These are phyloP conservation scores for Radiomyces spectabilis DNA, from an alignment of 192 early-diverging fungal genomes.

Conservation along the genomic window DNA sequence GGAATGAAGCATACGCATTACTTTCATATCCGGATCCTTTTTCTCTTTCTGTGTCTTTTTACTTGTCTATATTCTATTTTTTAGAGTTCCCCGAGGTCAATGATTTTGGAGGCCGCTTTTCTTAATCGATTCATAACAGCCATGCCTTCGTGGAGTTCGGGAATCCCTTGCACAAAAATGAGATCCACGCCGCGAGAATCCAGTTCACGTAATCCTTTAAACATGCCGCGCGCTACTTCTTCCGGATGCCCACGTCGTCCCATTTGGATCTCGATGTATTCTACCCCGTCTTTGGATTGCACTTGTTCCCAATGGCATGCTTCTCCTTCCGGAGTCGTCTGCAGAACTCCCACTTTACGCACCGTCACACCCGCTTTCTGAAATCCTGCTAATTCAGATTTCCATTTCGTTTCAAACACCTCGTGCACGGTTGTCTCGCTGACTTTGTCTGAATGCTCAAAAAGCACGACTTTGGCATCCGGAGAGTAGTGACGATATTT, in stretches of 20 bases:
- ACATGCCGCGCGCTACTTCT: conserved; percentile 74
- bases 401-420: conserved; percentile 22
- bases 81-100: conserved; percentile 14
- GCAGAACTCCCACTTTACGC: conserved; percentile 27
- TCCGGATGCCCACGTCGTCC: conserved; percentile 37
- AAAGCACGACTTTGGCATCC: conserved; percentile 73
- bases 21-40: no score
- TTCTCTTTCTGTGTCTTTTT: no score
- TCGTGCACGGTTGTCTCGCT: background rate
- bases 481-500: conserved; percentile 99
- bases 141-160: conserved; percentile 79
- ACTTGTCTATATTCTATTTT: conserved; percentile 1
- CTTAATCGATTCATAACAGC: conserved; percentile 94
- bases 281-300: background rate
- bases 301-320: background rate
- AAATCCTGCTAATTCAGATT: conserved; percentile 17
- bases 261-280: conserved; percentile 14
- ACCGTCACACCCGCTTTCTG: background rate
- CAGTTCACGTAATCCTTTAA: conserved; percentile 68
- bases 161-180: conserved; percentile 89
- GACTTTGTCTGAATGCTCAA: conserved; percentile 30
- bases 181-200: conserved; percentile 60
- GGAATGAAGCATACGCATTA: no score
- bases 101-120: conserved; percentile 75
- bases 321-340: conserved; percentile 3